Evolutionary conservation across 2,329 filamentous ascomycete genomes (phyloP).

Genomic region (Botrytis paeoniae): DNA sequence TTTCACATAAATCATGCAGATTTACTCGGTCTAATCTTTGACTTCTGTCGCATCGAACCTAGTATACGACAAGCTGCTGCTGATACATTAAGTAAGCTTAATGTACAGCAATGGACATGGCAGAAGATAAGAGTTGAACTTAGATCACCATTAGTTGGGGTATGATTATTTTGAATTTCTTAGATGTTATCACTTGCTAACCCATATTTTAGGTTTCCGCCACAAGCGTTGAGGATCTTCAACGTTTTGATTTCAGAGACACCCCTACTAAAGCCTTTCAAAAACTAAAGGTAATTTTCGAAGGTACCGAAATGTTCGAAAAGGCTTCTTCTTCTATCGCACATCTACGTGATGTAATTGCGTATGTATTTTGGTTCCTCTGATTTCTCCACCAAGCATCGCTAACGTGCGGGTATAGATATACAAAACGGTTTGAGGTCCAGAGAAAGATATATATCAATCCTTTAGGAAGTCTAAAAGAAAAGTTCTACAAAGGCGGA

Average conservation of each 20-base stretch:
- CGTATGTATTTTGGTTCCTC: slow-evolving; percentile 32
- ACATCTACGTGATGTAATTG: slow-evolving; percentile 74
- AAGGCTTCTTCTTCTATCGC: slow-evolving; percentile 73
- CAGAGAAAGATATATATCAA: slow-evolving; percentile 77
- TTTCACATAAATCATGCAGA: slow-evolving; percentile 89
- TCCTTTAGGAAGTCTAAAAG: slow-evolving; percentile 83
- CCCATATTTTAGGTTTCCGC: slow-evolving; percentile 49
- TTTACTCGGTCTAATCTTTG: slow-evolving; percentile 82
- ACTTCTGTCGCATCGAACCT: slow-evolving; percentile 76
- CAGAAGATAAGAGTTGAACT: slow-evolving; percentile 79
- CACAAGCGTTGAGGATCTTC: slow-evolving; percentile 85
- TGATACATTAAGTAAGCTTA: slow-evolving; percentile 81
- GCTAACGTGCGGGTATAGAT: slow-evolving; percentile 39
- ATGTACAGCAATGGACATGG: slow-evolving; percentile 78
- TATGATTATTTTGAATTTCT: slow-evolving; percentile 40
- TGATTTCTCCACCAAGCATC: not conserved
- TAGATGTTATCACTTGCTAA: not conserved
- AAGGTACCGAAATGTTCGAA: slow-evolving; percentile 65
- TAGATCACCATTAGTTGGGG: slow-evolving; percentile 73
- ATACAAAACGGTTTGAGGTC: slow-evolving; percentile 72
- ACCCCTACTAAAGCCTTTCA: slow-evolving; percentile 56
- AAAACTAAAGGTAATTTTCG: slow-evolving; percentile 57
- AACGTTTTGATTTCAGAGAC: slow-evolving; percentile 84
- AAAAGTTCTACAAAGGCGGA: slow-evolving; percentile 83
- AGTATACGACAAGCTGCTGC: slow-evolving; percentile 70